Conservation (phyloP, 495 filamentous ascomycete species). For the Neurospora sublineolata region DNA sequence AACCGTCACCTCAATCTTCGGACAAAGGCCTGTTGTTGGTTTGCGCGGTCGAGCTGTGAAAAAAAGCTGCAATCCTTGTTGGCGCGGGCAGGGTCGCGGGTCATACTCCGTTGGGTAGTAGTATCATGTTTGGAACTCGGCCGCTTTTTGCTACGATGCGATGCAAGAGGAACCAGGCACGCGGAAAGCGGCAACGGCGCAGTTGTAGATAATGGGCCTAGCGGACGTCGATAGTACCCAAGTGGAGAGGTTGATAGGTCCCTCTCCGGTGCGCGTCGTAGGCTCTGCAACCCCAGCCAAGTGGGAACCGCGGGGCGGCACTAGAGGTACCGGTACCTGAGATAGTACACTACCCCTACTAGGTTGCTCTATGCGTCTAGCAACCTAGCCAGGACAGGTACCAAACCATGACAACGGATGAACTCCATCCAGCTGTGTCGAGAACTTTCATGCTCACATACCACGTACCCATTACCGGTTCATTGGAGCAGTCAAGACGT, state of each 20-base stretch:
- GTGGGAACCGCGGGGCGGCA: neutral
- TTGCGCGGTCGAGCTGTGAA: neutral
- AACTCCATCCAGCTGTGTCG: neutral
- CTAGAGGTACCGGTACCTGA: neutral
- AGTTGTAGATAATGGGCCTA: neutral
- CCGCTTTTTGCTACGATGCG: neutral
- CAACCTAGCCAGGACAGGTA: neutral
- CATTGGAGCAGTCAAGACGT: neutral
- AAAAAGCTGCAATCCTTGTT: neutral
- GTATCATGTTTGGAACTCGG: neutral
- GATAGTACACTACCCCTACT: neutral
- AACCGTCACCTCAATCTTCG: neutral
- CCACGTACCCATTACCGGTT: neutral
- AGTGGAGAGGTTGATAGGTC: neutral
- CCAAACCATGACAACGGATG: neutral
- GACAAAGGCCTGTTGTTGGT: neutral
- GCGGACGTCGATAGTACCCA: neutral
- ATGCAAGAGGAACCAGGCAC: neutral
- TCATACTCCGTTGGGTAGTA: neutral
- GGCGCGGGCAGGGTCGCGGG: neutral
- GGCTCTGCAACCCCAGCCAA: neutral
- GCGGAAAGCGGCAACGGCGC: neutral
- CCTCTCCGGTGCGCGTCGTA: neutral
- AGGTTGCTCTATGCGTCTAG: neutral
- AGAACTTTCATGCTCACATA: neutral